Evolutionary conservation across 495 filamentous ascomycete species (phyloP), one percentile per base, ranked within the genome.

Genomic region (Neurospora cerealis): DNA sequence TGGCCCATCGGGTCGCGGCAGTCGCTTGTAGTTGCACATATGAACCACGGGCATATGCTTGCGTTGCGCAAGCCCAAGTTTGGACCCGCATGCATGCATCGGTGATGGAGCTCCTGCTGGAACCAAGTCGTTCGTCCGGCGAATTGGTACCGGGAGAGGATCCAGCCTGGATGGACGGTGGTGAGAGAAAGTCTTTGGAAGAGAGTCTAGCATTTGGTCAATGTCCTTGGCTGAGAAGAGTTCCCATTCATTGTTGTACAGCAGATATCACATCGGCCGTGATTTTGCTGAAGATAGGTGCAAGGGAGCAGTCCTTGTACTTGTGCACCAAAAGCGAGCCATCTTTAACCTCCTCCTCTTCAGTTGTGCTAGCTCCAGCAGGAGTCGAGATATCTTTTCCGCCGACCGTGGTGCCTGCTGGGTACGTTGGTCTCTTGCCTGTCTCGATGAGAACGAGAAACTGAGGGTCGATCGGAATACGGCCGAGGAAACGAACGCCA

Each of bases 401-500:
- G 69, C 87, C 84, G 62, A 88, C 83, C 41, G 81, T 72, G 10
- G 84, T 87, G 1, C 86, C 84, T 73, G 83, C 82, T 11, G 84
- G 87, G 73, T 89, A 88, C 24, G 78, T 79, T 17, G 86, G 86
- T 74, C 81, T 75, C 76, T 80, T 82, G 28, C 87, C 87, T 15
- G 85, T 86, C 77, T 89, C 87, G 44, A 89, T 82, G 71, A 89
- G 72, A 73, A 86, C 83, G 28, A 87, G 80, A 69, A 89, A 89
- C 75, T 89, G 87, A 21, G 86, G 93, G 85, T 99, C 96, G 75
- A 99, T 92, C 9, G 96, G 96, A 48, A 98, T 90, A 24, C 90
- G 89, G 32, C 94, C 96, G 74, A 98, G 81, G 78, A 98, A 98
- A 54, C 85, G 86, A 38, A 99, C 92, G 4, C 84, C 87, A 80